phyloP scores from a whole-genome alignment of 2,329 filamentous ascomycete genomes.

The Tothia fuscella region DNA sequence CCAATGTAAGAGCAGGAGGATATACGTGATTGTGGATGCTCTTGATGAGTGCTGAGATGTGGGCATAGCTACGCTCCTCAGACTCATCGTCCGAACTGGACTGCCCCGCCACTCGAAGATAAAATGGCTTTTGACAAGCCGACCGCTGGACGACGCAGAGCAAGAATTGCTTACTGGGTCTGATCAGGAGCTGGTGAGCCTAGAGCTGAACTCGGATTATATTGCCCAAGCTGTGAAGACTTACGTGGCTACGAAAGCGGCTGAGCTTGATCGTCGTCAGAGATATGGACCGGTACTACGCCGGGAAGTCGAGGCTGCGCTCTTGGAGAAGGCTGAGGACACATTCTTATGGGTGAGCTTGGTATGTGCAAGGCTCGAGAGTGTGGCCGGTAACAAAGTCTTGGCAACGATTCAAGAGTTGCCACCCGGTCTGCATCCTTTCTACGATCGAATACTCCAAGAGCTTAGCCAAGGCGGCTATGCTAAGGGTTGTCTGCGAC shows the following conservation, averaged over 20 bases:
- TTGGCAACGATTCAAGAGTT: conserved; percentile 17
- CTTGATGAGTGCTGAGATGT: conserved; percentile 35
- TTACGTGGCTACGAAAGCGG: conserved; percentile 28
- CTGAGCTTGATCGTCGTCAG: conserved; percentile 17
- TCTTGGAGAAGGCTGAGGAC: conserved; percentile 23
- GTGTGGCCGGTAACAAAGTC: conserved; percentile 13
- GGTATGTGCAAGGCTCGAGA: conserved; percentile 23
- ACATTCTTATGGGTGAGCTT: conserved; percentile 36
- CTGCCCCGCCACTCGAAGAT: neutral
- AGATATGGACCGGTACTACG: conserved; percentile 16
- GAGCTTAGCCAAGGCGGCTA: too few relatives aligned
- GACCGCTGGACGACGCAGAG: conserved; percentile 24
- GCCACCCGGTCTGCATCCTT: conserved; percentile 22
- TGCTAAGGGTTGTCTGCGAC: conserved; percentile 19
- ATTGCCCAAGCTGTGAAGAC: conserved; percentile 23
- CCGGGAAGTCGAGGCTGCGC: conserved; percentile 14
- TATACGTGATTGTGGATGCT: conserved; percentile 33
- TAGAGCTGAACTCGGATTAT: conserved; percentile 24
- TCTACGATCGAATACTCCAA: conserved; percentile 31
- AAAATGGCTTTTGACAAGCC: conserved; percentile 33
- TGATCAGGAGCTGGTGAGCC: too few relatives aligned
- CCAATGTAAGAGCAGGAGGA: conserved; percentile 19
- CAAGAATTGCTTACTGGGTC: too few relatives aligned
- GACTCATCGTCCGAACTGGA: conserved; percentile 6
- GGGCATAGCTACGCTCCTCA: conserved; percentile 12